Evolutionary conservation across 2,329 filamentous ascomycete genomes (phyloP), one percentile per base, ranked within the genome.

Genomic region (Herpotrichia juniperi): DNA sequence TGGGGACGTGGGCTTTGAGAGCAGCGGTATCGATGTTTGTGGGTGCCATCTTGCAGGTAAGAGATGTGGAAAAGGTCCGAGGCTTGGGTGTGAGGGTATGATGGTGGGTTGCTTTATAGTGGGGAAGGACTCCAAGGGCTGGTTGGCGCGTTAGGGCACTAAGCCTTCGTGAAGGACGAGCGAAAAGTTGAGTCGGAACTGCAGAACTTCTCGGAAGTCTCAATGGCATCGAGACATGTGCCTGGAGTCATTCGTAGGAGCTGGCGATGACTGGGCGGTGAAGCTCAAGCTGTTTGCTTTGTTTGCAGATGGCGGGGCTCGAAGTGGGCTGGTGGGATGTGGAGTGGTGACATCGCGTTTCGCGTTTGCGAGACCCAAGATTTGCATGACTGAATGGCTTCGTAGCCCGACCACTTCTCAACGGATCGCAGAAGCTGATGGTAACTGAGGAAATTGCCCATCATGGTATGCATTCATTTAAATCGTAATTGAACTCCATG

Each of bases 1-100:
- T 81, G 12, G 89, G 89, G 22, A 56, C 56, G 58, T 67, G 46
- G 4, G 52, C 42, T 40, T 53, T 34, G 37, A 68, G 53, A 25
- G 67, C 59, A 16, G 58, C 55, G 35, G 57, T 62, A 45, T 62
- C 55, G 31, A 59, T 48, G 11, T 53, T 52, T 44, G 50, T 49
- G 40, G 65, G 64, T 2, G 67, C 59, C 66, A 70, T 69, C 17
- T 43, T 65, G 53, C 58, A 40, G 50, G 51, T n/a, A n/a, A n/a
- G 52, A 42, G 45, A 25, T 35, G 24, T 26, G 22, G 52, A 52
- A 47, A 57, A 51, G 28, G 51, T 44, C 37, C 45, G 49, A n/a
- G 37, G 24, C 34, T 26, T 44, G 37, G 44, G 30, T 14, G 10
- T 40, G n/a, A 25, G 21, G 17, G 50, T 28, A 22, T 16, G 12